Percentiles rank a stretch among this genome's conserved stretches.
Conservation (phyloP, 495 filamentous ascomycete genomes). For the Talaromyces ruber region DNA sequence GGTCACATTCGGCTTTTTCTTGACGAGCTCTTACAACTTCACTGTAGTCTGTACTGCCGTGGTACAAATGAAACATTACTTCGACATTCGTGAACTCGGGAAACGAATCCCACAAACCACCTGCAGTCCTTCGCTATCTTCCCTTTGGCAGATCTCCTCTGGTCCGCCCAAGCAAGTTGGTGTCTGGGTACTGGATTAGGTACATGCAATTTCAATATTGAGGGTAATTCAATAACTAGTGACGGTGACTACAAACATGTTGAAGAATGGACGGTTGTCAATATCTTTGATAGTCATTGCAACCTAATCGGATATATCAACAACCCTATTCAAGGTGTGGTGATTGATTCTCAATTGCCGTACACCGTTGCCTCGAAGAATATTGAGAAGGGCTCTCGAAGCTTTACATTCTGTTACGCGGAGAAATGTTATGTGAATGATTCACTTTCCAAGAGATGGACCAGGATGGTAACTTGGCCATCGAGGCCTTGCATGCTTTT, state of each 20-base stretch:
- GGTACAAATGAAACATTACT: background rate
- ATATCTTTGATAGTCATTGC: background rate
- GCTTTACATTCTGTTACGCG: conserved; percentile 2
- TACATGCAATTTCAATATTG: background rate
- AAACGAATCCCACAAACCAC: background rate
- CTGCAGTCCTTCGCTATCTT: background rate
- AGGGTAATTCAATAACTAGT: background rate
- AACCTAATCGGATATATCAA: background rate
- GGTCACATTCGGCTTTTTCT: background rate
- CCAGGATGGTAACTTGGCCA: background rate
- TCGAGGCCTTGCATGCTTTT: background rate
- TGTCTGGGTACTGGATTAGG: background rate
- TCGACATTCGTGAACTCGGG: background rate
- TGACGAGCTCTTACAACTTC: background rate
- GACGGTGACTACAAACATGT: background rate
- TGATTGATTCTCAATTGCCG: background rate
- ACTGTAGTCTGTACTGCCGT: background rate
- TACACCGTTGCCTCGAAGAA: background rate
- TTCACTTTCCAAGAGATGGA: background rate
- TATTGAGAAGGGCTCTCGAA: background rate
- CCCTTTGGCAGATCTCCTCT: background rate
- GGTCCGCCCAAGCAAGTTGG: background rate
- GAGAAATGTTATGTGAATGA: background rate
- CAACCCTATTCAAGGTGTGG: background rate
- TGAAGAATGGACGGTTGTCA: background rate